These are phyloP conservation scores for Suhomyces choctaworum DNA, from an alignment of 1,139 yeast species.

Conservation along the genomic window DNA sequence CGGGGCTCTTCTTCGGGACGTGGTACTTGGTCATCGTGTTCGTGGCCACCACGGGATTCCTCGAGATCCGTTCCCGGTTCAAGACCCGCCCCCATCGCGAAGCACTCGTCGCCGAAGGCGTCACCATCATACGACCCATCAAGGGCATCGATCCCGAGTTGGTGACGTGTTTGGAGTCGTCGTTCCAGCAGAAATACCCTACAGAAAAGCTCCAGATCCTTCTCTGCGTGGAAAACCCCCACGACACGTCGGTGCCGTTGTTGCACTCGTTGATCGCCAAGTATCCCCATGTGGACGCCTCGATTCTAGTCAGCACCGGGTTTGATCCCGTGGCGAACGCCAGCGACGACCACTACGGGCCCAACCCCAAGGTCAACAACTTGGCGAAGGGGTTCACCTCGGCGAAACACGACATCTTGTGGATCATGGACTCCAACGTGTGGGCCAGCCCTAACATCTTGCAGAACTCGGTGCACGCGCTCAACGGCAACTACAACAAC, in stretches of 20 bases:
- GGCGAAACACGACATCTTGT: constrained; percentile 71
- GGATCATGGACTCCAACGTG: constrained; percentile 90
- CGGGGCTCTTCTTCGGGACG: constrained; percentile 25
- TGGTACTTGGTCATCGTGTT: constrained; percentile 48
- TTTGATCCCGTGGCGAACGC: constrained; percentile 5
- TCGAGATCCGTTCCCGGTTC: constrained; percentile 45
- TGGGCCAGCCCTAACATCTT: constrained; percentile 73
- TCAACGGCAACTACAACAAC: constrained; percentile 49
- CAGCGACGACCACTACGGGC: constrained; percentile 61
- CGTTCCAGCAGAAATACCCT: constrained; percentile 72
- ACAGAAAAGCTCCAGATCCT: constrained; percentile 59
- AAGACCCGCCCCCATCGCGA: constrained; percentile 21
- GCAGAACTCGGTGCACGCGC: constrained; percentile 61
- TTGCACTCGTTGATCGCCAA: constrained; percentile 49
- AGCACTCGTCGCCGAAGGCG: constrained; percentile 72
- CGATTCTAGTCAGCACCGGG: constrained; percentile 49
- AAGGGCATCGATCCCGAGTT: constrained; percentile 83
- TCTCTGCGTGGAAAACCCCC: constrained; percentile 67
- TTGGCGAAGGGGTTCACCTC: constrained; percentile 70
- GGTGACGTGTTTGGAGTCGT: constrained; percentile 63
- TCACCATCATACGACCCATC: constrained; percentile 77
- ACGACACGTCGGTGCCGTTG: constrained; percentile 67
- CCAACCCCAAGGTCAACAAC: constrained; percentile 88
- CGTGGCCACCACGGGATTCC: constrained; percentile 50
- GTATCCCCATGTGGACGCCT: constrained; percentile 61